Evolutionary conservation across 2,329 filamentous ascomycete species (phyloP), one percentile per base, ranked within the genome.

Genomic region (Berkeleyomyces basicola): DNA sequence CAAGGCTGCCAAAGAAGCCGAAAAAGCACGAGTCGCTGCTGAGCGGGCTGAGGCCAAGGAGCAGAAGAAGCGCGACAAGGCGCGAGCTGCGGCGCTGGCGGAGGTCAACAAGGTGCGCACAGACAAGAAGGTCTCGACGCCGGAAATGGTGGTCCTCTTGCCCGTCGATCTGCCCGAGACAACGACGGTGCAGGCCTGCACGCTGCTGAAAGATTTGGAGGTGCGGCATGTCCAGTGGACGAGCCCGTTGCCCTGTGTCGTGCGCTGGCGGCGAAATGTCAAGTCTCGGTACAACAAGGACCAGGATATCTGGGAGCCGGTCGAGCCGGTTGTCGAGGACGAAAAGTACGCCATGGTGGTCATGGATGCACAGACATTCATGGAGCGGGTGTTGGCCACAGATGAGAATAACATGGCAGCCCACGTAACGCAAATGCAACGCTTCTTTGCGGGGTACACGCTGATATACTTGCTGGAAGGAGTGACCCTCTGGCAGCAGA

Each of bases 131-230:
- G 74, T 84, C 0, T 86, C 87, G 0, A 81, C 83, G 0, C 79
- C 79, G 0, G 87, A 93, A 71, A 92, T 93, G 87, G 84, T 92
- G 59, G 78, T 90, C 1, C 82, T 88, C 67, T 74, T 92, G 33
- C 80, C 87, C 0, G 72, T 73, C 0, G 78, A 77, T 1, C 73
- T 92, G 1, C 72, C 79, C 31, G 71, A 76, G 0, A 74, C 72
- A 0, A 69, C 78, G 33, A 74, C 70, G 33, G 71, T 76, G 1
- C 78, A 80, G 57, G 71, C 80, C 4, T 72, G 78, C 61, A 70
- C 74, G 0, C 72, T 84, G n/a, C 74, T 86, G 0, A 70, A 72
- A 1, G 75, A 77, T 1, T 68, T 83, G 2, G 72, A 77, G 11
- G 78, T 82, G 7, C 70, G 80, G 59, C 72, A 75, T 64, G 68